Conservation (phyloP, 1,284 basidiomycete species). For the Ganoderma resinaceum region DNA sequence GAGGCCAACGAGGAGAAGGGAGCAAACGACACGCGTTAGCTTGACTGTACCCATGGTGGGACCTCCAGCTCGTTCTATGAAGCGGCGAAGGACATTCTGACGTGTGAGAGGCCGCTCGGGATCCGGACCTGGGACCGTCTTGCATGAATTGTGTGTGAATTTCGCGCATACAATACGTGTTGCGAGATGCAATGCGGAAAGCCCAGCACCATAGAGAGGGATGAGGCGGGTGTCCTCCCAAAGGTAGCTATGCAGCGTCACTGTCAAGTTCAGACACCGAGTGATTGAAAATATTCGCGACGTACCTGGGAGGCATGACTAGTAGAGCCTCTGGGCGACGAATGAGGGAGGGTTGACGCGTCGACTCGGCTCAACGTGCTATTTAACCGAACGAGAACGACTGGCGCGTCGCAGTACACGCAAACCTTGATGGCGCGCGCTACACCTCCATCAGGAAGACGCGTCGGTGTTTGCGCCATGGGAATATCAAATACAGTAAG, state of each 20-base stretch:
- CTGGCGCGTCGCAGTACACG: slow-evolving; percentile 1
- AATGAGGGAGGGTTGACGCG: neutral
- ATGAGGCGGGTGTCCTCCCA: neutral
- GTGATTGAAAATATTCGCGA: neutral
- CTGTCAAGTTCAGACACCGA: too few relatives aligned
- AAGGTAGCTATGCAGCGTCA: neutral
- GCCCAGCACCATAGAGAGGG: slow-evolving; percentile 1
- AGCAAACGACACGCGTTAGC: slow-evolving; percentile 34
- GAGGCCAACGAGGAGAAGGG: slow-evolving; percentile 36
- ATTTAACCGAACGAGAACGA: neutral
- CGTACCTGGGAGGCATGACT: neutral
- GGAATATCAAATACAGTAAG: too few relatives aligned
- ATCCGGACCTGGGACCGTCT: neutral
- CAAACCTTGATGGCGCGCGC: neutral
- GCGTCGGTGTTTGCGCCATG: neutral
- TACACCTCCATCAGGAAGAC: neutral
- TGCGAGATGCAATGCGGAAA: slow-evolving; percentile 31
- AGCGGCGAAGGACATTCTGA: neutral
- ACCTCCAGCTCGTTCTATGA: slow-evolving; percentile 32
- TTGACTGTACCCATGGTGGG: slow-evolving; percentile 36
- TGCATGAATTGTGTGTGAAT: neutral
- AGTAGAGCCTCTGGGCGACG: neutral
- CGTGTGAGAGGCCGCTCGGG: neutral
- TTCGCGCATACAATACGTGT: slow-evolving; percentile 15
- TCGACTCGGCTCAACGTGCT: neutral